phyloP scores from a whole-genome alignment of 2,329 filamentous ascomycete species.

The Penicillium olsonii region DNA sequence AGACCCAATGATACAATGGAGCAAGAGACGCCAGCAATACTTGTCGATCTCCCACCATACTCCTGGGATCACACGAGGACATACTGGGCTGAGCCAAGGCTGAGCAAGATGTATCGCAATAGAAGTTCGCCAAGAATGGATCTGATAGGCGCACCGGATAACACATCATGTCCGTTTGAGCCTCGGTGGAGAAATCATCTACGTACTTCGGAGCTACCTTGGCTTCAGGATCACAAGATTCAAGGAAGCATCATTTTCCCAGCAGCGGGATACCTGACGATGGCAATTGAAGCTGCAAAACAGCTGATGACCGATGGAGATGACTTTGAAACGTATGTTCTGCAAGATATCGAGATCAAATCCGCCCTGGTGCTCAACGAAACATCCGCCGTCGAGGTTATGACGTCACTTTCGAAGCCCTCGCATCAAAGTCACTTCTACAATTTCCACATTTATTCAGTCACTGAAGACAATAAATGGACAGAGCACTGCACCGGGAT shows the following conservation, averaged over 20 bases:
- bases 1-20: background rate
- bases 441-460: slow-evolving; percentile 26
- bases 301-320: slow-evolving; percentile 5
- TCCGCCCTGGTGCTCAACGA: slow-evolving; percentile 27
- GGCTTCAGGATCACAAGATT: slow-evolving; percentile 33
- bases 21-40: background rate
- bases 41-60: slow-evolving; percentile 32
- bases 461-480: slow-evolving; percentile 24
- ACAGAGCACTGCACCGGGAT: slow-evolving; percentile 27
- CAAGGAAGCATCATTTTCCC: slow-evolving; percentile 27
- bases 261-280: slow-evolving; percentile 31
- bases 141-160: slow-evolving; percentile 26
- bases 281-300: slow-evolving; percentile 31
- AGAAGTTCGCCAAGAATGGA: slow-evolving; percentile 22
- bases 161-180: slow-evolving; percentile 14
- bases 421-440: slow-evolving; percentile 4
- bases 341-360: slow-evolving; percentile 26
- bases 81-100: slow-evolving; percentile 30
- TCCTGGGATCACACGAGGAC: slow-evolving; percentile 25
- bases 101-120: slow-evolving; percentile 25
- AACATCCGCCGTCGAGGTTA: slow-evolving; percentile 15
- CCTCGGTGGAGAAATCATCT: slow-evolving; percentile 34
- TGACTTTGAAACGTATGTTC: slow-evolving; percentile 4
- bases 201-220: slow-evolving; percentile 27
- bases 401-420: slow-evolving; percentile 14